Evolutionary conservation across 1,284 basidiomycete genomes (phyloP).

Genomic region (Amylostereum areolatum): DNA sequence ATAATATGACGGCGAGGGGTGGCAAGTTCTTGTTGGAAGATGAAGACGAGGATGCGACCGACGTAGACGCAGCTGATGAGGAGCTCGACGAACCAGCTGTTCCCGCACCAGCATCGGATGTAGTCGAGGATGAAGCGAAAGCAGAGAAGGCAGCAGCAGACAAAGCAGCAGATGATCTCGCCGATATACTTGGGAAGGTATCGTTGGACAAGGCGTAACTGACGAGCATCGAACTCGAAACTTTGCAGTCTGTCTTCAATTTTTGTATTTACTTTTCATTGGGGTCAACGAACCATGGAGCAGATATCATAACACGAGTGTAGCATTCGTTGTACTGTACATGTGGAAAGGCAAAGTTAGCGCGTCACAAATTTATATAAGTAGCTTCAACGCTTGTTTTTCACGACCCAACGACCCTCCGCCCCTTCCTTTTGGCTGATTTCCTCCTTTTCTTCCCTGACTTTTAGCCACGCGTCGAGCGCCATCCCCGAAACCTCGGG

Average conservation of each 20-base stretch:
- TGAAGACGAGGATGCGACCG: constrained; percentile 79
- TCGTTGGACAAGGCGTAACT: constrained; percentile 23
- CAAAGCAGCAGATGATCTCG: constrained; percentile 45
- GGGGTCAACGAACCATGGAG: no score
- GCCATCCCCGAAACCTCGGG: background rate
- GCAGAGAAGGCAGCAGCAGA: constrained; percentile 25
- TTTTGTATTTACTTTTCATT: no score
- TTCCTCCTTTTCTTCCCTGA: constrained; percentile 28
- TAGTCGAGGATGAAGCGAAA: background rate
- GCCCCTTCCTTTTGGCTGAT: constrained; percentile 37
- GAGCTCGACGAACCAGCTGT: constrained; percentile 1
- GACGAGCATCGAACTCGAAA: no score
- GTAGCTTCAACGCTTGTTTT: no score
- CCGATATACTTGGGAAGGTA: constrained; percentile 55
- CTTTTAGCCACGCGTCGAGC: constrained; percentile 46
- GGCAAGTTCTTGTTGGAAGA: constrained; percentile 54
- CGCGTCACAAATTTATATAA: no score
- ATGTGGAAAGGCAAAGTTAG: no score
- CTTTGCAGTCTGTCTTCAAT: no score
- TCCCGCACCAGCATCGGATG: background rate
- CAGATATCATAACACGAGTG: no score
- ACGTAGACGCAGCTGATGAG: constrained; percentile 54
- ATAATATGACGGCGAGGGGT: constrained; percentile 65
- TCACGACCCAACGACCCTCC: constrained; percentile 52
- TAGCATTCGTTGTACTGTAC: no score